Conservation (phyloP, 306 rosid species). For the Glycine tomentella region DNA sequence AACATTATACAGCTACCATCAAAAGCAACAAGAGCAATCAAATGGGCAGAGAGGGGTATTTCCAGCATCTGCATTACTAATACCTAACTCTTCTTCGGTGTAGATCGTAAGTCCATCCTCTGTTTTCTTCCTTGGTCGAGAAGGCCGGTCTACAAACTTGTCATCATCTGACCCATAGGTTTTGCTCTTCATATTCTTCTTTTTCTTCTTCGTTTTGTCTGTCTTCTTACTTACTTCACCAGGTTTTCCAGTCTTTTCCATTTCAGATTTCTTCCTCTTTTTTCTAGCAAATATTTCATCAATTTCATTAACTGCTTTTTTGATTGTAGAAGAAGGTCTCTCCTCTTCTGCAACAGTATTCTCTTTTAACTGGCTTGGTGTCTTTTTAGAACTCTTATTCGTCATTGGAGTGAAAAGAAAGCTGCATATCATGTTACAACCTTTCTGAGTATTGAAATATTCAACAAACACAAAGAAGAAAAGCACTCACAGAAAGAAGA, state of each 20-base stretch:
- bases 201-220: slow-evolving; percentile 51
- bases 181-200: slow-evolving; percentile 48
- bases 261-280: slow-evolving; percentile 65
- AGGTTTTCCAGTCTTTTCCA: slow-evolving; percentile 27
- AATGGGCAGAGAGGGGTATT: slow-evolving; percentile 82
- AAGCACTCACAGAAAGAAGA: neutral
- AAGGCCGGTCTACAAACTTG: slow-evolving; percentile 49
- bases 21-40: slow-evolving; percentile 90
- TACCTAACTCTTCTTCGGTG: slow-evolving; percentile 76
- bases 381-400: slow-evolving; percentile 41
- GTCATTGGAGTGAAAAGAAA: slow-evolving; percentile 48
- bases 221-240: slow-evolving; percentile 43
- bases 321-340: slow-evolving; percentile 48
- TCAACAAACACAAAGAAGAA: neutral
- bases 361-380: slow-evolving; percentile 44
- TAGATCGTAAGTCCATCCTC: slow-evolving; percentile 68
- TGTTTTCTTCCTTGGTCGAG: slow-evolving; percentile 59
- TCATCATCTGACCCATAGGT: slow-evolving; percentile 28
- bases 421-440: slow-evolving; percentile 40
- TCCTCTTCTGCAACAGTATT: slow-evolving; percentile 45
- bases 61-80: slow-evolving; percentile 69
- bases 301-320: slow-evolving; percentile 59
- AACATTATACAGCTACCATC: slow-evolving; percentile 32
- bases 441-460: slow-evolving; percentile 12
- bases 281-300: slow-evolving; percentile 76